phyloP scores from a whole-genome alignment of 176 grass and related monocot genomes.

The Musa troglodytarum region DNA sequence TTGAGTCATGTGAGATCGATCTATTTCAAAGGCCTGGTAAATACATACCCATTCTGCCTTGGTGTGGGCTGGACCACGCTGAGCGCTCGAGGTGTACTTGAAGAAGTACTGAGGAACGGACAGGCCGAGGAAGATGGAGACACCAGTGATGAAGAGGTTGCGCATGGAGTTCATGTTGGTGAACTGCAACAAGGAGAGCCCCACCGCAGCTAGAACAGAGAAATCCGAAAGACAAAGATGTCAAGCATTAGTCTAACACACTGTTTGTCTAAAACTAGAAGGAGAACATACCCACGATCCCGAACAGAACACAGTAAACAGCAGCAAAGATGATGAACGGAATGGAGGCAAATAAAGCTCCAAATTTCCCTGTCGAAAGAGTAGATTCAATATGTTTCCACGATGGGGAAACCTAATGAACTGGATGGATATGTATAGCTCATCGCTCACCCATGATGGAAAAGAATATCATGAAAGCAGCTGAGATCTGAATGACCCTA shows the following conservation, averaged over 20 bases:
- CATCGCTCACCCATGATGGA: slow-evolving; percentile 67
- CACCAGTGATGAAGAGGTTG: slow-evolving; percentile 89
- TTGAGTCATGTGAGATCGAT: too few species aligned
- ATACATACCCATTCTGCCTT: slow-evolving; percentile 78
- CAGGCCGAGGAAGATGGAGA: slow-evolving; percentile 89
- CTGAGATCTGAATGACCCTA: slow-evolving; percentile 80
- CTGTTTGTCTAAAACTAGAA: neutral
- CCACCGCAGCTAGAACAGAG: slow-evolving; percentile 52
- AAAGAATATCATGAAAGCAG: slow-evolving; percentile 99
- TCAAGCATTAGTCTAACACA: neutral
- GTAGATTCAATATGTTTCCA: neutral
- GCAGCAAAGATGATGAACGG: slow-evolving; percentile 91
- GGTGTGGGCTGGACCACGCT: slow-evolving; percentile 71
- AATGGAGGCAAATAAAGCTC: slow-evolving; percentile 90
- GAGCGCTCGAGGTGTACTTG: slow-evolving; percentile 58
- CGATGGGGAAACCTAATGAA: neutral
- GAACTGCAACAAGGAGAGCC: slow-evolving; percentile 95
- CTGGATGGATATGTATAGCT: neutral
- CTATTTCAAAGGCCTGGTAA: too few species aligned
- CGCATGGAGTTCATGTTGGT: slow-evolving; percentile 99
- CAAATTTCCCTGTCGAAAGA: slow-evolving; percentile 68
- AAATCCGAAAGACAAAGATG: neutral
- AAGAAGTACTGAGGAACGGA: slow-evolving; percentile 98
- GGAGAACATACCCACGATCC: slow-evolving; percentile 59
- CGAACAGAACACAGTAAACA: slow-evolving; percentile 84